phyloP scores from a whole-genome alignment of 768 basidiomycete genomes.

The Ramaria sp. region DNA sequence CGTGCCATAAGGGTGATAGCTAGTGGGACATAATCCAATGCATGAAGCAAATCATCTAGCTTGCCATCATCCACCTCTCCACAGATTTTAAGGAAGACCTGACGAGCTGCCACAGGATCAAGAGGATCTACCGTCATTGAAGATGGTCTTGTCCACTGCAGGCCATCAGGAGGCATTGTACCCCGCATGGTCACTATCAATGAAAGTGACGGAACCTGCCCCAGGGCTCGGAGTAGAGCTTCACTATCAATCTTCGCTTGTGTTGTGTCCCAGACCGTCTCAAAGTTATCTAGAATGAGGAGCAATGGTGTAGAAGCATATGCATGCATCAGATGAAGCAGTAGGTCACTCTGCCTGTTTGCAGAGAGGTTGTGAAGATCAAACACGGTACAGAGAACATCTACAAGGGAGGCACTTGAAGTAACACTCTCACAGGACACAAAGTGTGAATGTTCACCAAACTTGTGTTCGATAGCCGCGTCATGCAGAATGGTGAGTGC shows the following conservation, averaged over 20 bases:
- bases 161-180: neutral
- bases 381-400: neutral
- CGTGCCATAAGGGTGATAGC: conserved; percentile 8
- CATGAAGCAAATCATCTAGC: conserved; percentile 1
- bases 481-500: no score
- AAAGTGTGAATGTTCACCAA: no score
- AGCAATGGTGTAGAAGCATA: conserved; percentile 2
- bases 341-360: neutral
- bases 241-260: neutral
- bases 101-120: neutral
- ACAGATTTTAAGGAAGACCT: neutral
- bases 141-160: neutral
- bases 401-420: neutral
- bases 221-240: neutral
- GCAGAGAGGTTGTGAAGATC: neutral
- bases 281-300: conserved; percentile 10
- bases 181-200: conserved; percentile 9
- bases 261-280: conserved; percentile 6
- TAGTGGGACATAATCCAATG: conserved; percentile 7
- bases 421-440: neutral
- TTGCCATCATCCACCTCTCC: neutral
- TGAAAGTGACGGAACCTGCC: neutral
- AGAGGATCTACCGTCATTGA: neutral
- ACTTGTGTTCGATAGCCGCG: no score
- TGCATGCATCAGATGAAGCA: neutral